Evolutionary conservation across 2,329 filamentous ascomycete species (phyloP).

Genomic region (Aureobasidium namibiae): DNA sequence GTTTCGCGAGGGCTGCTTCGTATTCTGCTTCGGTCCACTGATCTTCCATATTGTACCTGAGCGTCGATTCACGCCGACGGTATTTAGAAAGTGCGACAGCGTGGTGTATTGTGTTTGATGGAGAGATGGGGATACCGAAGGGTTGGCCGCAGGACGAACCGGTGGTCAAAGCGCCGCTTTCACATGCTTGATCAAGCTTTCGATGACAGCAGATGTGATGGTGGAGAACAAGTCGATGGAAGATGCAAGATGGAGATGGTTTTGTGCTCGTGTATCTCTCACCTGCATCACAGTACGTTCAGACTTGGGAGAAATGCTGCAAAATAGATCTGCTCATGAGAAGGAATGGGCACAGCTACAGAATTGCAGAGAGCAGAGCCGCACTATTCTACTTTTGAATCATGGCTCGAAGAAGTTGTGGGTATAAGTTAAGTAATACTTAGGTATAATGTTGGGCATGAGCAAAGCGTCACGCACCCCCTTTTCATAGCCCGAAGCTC

Average conservation of each 20-base stretch:
- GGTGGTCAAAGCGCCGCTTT: slow-evolving; percentile 1
- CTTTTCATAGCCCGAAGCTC: background rate
- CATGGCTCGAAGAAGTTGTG: background rate
- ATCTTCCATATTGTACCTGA: background rate
- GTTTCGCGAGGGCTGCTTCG: slow-evolving; percentile 34
- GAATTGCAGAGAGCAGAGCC: background rate
- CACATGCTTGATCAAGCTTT: slow-evolving; percentile 2
- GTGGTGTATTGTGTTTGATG: background rate
- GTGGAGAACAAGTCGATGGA: background rate
- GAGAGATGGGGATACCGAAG: background rate
- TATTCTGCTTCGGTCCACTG: slow-evolving; percentile 33
- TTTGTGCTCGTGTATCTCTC: background rate
- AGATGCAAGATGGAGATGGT: too few relatives aligned
- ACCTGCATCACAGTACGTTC: background rate
- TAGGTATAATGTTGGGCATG: background rate
- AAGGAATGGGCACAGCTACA: background rate
- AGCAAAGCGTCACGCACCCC: background rate
- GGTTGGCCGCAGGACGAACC: background rate
- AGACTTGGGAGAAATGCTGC: background rate
- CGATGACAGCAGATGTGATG: background rate
- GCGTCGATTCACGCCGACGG: too few relatives aligned
- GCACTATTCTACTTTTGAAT: background rate
- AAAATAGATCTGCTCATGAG: background rate
- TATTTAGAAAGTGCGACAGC: background rate
- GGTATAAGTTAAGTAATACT: background rate